Conservation (phyloP, 192 early-diverging fungal genomes). For the Jimgerdemannia flammicorona region DNA sequence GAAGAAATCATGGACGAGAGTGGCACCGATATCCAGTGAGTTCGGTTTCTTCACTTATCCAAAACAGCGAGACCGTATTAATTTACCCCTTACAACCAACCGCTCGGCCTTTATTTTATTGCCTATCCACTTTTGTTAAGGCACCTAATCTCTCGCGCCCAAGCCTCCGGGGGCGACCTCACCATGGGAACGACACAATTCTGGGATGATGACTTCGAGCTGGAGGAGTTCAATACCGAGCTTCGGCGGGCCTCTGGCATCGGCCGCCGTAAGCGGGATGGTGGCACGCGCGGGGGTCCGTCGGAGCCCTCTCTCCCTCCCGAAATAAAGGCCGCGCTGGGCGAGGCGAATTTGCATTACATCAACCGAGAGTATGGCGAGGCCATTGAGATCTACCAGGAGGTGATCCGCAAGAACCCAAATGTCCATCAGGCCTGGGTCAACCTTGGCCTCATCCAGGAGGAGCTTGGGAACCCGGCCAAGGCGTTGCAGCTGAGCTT, state of each 20-base stretch:
- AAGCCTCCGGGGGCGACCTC: neutral
- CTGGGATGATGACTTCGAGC: neutral
- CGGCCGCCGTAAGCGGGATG: neutral
- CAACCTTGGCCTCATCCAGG: constrained; percentile 85
- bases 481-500: constrained; percentile 76
- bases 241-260: neutral
- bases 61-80: neutral
- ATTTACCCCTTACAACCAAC: neutral
- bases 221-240: neutral
- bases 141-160: neutral
- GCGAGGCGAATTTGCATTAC: constrained; percentile 77
- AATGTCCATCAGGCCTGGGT: constrained; percentile 81
- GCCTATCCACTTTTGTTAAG: neutral
- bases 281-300: neutral
- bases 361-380: constrained; percentile 58
- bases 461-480: constrained; percentile 72
- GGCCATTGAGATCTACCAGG: constrained; percentile 75
- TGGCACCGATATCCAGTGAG: neutral
- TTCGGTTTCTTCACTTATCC: neutral
- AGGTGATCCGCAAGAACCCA: constrained; percentile 69
- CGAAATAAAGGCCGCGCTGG: constrained; percentile 33
- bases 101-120: no score
- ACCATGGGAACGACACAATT: neutral
- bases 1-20: neutral
- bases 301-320: neutral